Conservation (phyloP, 2,329 filamentous ascomycete species). For the Periglandula ipomoeae region DNA sequence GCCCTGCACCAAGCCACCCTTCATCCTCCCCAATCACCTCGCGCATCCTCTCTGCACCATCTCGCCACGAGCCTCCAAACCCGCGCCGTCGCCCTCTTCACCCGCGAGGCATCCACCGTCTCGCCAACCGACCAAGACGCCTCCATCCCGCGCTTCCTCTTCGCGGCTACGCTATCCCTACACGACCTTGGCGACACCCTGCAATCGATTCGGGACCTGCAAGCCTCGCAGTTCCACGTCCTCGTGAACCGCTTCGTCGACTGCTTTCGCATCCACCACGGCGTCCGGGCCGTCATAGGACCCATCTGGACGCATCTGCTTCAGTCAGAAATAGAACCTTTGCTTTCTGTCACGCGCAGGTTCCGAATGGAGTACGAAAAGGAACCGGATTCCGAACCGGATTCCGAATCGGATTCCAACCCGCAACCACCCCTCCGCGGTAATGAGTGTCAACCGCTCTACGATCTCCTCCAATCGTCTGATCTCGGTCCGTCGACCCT, state of each 20-base stretch:
- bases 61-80: slow-evolving; percentile 36
- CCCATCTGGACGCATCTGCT: slow-evolving; percentile 26
- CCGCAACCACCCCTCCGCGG: not conserved
- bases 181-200: slow-evolving; percentile 41
- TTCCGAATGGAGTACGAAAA: not conserved
- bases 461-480: slow-evolving; percentile 22
- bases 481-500: slow-evolving; percentile 19
- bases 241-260: slow-evolving; percentile 32
- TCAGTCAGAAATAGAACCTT: slow-evolving; percentile 23
- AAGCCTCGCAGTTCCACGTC: slow-evolving; percentile 22
- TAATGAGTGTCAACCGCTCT: slow-evolving; percentile 17
- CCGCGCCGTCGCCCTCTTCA: slow-evolving; percentile 30
- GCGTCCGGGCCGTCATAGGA: slow-evolving; percentile 28
- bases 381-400: not conserved
- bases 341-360: slow-evolving; percentile 15
- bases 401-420: not conserved
- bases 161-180: slow-evolving; percentile 33
- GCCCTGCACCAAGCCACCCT: slow-evolving; percentile 27
- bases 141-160: slow-evolving; percentile 34
- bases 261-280: slow-evolving; percentile 33
- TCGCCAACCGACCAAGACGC: slow-evolving; percentile 15
- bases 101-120: slow-evolving; percentile 17
- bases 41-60: slow-evolving; percentile 16
- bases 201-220: slow-evolving; percentile 13
- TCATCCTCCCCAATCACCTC: slow-evolving; percentile 9